These are phyloP conservation scores for Neurospora sublineolata DNA, from an alignment of 495 filamentous ascomycete species.

Conservation along the genomic window DNA sequence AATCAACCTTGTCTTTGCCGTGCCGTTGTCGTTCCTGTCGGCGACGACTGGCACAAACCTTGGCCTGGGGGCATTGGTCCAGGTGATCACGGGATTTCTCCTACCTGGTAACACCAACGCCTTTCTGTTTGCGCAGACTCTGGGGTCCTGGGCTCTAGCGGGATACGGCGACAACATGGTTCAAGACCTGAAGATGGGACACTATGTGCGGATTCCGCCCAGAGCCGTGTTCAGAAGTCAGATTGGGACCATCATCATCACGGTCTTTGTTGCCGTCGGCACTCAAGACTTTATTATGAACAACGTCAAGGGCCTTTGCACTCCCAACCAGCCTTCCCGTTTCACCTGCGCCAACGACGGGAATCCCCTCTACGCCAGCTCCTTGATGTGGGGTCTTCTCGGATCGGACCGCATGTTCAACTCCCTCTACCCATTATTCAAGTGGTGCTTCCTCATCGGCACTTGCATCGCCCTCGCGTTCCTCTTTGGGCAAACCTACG, in stretches of 20 bases:
- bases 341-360: slow-evolving; percentile 26
- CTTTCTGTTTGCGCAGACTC: slow-evolving; percentile 22
- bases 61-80: slow-evolving; percentile 20
- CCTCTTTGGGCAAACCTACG: slow-evolving; percentile 17
- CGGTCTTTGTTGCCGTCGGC: slow-evolving; percentile 21
- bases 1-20: slow-evolving; percentile 27
- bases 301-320: slow-evolving; percentile 20
- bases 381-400: slow-evolving; percentile 26
- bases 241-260: slow-evolving; percentile 24
- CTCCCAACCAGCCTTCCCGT: slow-evolving; percentile 15
- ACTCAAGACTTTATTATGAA: slow-evolving; percentile 22
- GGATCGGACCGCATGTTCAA: slow-evolving; percentile 30
- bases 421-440: slow-evolving; percentile 24
- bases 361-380: slow-evolving; percentile 19
- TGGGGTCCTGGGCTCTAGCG: slow-evolving; percentile 23
- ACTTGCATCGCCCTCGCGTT: slow-evolving; percentile 20
- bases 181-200: slow-evolving; percentile 30
- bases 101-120: slow-evolving; percentile 25
- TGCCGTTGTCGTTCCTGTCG: slow-evolving; percentile 25
- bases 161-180: slow-evolving; percentile 25
- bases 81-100: slow-evolving; percentile 24
- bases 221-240: slow-evolving; percentile 20
- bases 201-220: slow-evolving; percentile 23
- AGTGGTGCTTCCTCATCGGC: slow-evolving; percentile 32
- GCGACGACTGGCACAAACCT: slow-evolving; percentile 28